These are phyloP conservation scores for Ustilago curta DNA, from an alignment of 1,284 basidiomycete species.

Conservation along the genomic window DNA sequence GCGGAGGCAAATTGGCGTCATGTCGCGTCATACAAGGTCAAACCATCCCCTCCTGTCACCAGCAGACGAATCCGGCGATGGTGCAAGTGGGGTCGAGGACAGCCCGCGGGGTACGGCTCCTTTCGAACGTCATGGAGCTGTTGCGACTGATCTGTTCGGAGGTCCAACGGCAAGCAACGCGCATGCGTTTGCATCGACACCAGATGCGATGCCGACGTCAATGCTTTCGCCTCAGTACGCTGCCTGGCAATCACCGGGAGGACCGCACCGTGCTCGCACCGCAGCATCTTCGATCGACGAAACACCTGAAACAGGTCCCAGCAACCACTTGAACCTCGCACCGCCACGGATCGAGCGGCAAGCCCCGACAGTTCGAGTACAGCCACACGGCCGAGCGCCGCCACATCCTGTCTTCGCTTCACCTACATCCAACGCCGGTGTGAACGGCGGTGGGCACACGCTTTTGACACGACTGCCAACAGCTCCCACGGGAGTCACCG, in stretches of 20 bases:
- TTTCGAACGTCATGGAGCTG: not conserved
- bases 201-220: not conserved
- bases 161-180: not conserved
- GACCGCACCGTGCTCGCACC: not conserved
- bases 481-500: not conserved
- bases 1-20: not conserved
- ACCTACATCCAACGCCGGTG: not conserved
- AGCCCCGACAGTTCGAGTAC: not conserved
- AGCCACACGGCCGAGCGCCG: not conserved
- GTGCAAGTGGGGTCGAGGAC: conserved; percentile 12
- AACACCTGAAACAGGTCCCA: conserved; percentile 10
- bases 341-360: conserved; percentile 18
- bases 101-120: conserved; percentile 11
- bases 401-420: not conserved
- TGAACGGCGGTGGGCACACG: not conserved
- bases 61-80: conserved; percentile 7
- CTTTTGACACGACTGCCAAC: conserved; percentile 3
- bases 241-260: conserved; percentile 2
- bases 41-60: not conserved
- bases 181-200: conserved; percentile 16
- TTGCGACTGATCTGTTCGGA: conserved; percentile 4
- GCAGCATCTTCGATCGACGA: not conserved
- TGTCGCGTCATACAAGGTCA: conserved; percentile 4
- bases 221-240: not conserved
- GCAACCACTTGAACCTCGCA: not conserved